These are phyloP conservation scores for Dendrocalamus sinicus DNA, from an alignment of 176 grass and related monocot species.

Conservation along the genomic window DNA sequence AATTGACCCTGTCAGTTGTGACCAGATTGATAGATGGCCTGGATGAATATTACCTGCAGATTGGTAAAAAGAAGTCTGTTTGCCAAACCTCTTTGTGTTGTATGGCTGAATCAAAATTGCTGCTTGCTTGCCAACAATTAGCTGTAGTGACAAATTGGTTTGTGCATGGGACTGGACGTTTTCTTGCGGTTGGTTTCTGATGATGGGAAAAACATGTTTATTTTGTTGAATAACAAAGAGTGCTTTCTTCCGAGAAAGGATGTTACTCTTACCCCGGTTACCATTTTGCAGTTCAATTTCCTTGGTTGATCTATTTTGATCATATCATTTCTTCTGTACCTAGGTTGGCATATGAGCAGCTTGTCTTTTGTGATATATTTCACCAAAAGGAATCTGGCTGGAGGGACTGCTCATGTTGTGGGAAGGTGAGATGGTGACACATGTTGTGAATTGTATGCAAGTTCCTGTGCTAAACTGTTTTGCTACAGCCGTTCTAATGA, in stretches of 20 bases:
- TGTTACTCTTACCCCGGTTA: background rate
- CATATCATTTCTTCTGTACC: conserved; percentile 18
- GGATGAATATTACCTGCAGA: background rate
- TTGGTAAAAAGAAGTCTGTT: background rate
- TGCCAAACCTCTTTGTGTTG: conserved; percentile 9
- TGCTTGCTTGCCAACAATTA: background rate
- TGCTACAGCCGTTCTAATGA: background rate
- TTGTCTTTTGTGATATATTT: conserved; percentile 92
- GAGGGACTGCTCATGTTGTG: conserved; percentile 95
- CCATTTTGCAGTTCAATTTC: conserved; percentile 3
- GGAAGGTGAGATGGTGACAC: conserved; percentile 69
- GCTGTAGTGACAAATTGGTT: background rate
- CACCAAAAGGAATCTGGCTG: conserved; percentile 98
- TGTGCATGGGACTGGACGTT: background rate
- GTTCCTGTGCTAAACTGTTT: background rate
- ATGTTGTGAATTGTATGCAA: conserved; percentile 16
- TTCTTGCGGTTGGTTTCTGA: background rate
- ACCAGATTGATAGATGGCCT: background rate
- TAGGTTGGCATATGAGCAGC: conserved; percentile 90
- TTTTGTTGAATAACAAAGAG: background rate
- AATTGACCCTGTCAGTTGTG: background rate
- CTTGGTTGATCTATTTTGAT: background rate
- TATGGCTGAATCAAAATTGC: conserved; percentile 20
- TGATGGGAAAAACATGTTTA: background rate
- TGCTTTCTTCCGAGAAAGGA: background rate